These are phyloP conservation scores for Fraxinus albicans DNA, from an alignment of 305 asterid species.

Conservation along the genomic window DNA sequence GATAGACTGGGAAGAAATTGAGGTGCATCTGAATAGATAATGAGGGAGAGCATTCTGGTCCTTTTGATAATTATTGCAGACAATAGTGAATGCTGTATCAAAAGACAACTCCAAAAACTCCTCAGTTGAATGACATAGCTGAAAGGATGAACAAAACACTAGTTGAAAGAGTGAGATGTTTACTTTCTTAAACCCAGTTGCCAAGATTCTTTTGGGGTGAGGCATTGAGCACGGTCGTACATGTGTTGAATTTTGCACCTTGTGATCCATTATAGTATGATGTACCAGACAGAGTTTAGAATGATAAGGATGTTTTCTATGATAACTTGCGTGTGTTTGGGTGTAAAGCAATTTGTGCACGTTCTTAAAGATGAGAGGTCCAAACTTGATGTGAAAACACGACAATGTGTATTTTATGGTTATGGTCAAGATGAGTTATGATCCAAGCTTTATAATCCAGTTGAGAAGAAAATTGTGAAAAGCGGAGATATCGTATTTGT, in stretches of 20 bases:
- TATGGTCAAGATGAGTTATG: not conserved
- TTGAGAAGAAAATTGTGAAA: not conserved
- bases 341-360: not conserved
- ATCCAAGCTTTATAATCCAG: not conserved
- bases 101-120: no score
- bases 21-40: not conserved
- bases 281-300: not conserved
- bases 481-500: not conserved
- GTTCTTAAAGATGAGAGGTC: not conserved
- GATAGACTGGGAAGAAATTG: not conserved
- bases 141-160: not conserved
- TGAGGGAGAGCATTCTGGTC: not conserved
- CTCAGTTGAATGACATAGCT: no score
- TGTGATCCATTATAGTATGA: not conserved
- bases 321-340: not conserved
- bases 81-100: no score
- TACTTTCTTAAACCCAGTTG: not conserved
- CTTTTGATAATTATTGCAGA: not conserved
- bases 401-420: no score
- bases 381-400: not conserved
- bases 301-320: not conserved
- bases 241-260: not conserved
- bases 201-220: not conserved
- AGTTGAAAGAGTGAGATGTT: no score
- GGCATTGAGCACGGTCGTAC: not conserved